These are phyloP conservation scores for Solanum medicagineum DNA, from an alignment of 257 asterid species.

Conservation along the genomic window DNA sequence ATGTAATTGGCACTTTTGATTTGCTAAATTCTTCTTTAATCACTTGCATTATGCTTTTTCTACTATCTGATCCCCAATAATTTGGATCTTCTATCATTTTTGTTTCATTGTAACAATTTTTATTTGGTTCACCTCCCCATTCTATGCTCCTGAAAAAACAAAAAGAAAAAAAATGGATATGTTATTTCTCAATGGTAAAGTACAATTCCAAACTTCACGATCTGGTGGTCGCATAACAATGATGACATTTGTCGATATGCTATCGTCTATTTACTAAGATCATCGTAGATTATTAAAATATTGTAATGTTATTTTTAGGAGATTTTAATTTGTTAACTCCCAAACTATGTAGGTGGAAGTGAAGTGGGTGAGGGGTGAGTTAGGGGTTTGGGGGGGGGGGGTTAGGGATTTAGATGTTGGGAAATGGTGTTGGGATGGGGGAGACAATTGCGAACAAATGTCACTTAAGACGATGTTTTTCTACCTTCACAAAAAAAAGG, in stretches of 20 bases:
- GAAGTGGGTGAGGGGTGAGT: background rate
- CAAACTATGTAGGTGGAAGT: background rate
- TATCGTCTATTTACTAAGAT: too few species aligned
- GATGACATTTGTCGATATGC: too few species aligned
- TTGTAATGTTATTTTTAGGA: background rate
- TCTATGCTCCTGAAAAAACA: background rate
- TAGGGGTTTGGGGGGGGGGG: background rate
- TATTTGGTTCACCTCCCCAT: background rate
- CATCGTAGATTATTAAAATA: background rate
- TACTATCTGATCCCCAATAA: background rate
- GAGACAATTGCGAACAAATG: background rate
- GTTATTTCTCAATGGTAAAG: background rate
- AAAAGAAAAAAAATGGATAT: background rate
- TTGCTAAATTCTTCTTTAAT: conserved; percentile 1
- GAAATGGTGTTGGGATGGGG: background rate
- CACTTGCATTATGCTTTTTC: background rate
- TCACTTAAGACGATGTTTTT: background rate
- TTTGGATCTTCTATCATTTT: background rate
- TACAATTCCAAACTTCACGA: background rate
- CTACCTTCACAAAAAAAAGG: background rate
- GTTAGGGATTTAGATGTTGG: background rate
- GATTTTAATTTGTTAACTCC: background rate
- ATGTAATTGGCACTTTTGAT: conserved; percentile 35
- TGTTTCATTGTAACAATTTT: background rate
- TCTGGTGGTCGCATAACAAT: too few species aligned